A percentile compares a stretch with the other conserved stretches of the same genome.
phyloP scores from a whole-genome alignment of 208 protist species.

The Blechomonas ayalai region DNA sequence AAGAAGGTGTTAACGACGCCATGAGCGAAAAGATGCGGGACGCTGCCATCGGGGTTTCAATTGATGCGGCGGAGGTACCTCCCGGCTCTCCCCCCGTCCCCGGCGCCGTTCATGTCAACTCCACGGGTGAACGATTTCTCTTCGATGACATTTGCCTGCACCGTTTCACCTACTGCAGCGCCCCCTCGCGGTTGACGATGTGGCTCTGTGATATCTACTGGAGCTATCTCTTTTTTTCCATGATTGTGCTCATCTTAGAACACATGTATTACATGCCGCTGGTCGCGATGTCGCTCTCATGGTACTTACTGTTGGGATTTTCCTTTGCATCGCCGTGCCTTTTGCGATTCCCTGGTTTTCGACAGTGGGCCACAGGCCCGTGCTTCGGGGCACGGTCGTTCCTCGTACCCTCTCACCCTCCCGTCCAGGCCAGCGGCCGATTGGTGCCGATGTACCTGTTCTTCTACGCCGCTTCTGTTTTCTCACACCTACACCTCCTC shows the following conservation, averaged over 20 bases:
- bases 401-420: slow-evolving; percentile 23
- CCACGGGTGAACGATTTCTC: slow-evolving; percentile 32
- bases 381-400: slow-evolving; percentile 21
- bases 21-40: neutral
- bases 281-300: slow-evolving; percentile 68
- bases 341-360: slow-evolving; percentile 30
- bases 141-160: slow-evolving; percentile 40
- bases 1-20: neutral
- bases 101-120: neutral
- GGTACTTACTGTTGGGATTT: slow-evolving; percentile 34
- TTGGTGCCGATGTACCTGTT: slow-evolving; percentile 62
- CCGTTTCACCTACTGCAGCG: slow-evolving; percentile 52
- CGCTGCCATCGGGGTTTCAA: neutral
- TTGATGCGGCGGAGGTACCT: neutral
- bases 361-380: slow-evolving; percentile 35
- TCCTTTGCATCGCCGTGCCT: slow-evolving; percentile 38
- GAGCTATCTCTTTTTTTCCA: slow-evolving; percentile 50
- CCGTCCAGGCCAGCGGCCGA: slow-evolving; percentile 20
- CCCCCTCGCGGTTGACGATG: slow-evolving; percentile 31
- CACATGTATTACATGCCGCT: slow-evolving; percentile 82
- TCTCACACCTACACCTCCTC: slow-evolving; percentile 60
- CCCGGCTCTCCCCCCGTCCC: slow-evolving; percentile 4
- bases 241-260: slow-evolving; percentile 48
- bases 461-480: slow-evolving; percentile 41
- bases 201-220: slow-evolving; percentile 77